Percentiles rank a stretch among this genome's conserved stretches.
These are phyloP conservation scores for Populus simonii DNA, from an alignment of 345 rosid genomes.

Conservation along the genomic window DNA sequence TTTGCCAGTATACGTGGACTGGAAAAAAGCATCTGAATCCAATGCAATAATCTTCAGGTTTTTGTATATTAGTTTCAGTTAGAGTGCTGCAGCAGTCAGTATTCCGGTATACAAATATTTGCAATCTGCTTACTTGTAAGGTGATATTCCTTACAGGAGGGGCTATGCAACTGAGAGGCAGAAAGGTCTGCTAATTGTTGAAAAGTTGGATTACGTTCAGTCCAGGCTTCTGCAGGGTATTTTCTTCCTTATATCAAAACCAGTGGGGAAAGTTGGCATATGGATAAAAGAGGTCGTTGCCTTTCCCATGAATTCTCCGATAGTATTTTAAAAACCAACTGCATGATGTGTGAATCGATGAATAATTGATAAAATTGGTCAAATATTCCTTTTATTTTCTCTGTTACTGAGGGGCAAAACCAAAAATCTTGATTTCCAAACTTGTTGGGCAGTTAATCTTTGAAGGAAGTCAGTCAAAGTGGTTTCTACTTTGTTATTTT, in stretches of 20 bases:
- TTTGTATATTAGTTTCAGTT: neutral
- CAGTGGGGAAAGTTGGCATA: conserved; percentile 63
- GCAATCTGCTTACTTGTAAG: neutral
- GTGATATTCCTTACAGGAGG: conserved; percentile 51
- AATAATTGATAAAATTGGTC: neutral
- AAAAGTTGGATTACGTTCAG: conserved; percentile 87
- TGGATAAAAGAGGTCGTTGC: conserved; percentile 66
- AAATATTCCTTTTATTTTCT: neutral
- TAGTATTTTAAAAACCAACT: neutral
- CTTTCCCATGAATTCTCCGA: conserved; percentile 10
- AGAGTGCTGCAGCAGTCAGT: neutral
- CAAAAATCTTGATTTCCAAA: neutral
- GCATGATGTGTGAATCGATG: neutral
- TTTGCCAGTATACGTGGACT: conserved; percentile 82
- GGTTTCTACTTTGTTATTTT: neutral
- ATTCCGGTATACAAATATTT: neutral
- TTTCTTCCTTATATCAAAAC: conserved; percentile 64
- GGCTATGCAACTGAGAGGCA: conserved; percentile 95
- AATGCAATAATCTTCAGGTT: conserved; percentile 91
- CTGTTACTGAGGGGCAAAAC: neutral
- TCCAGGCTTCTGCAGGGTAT: conserved; percentile 67
- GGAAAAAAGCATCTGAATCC: conserved; percentile 84
- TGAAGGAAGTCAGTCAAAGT: neutral
- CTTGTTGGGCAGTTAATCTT: neutral
- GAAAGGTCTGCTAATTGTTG: conserved; percentile 78